Conservation (phyloP, 2,329 filamentous ascomycete genomes). For the Stromatinia cepivora region DNA sequence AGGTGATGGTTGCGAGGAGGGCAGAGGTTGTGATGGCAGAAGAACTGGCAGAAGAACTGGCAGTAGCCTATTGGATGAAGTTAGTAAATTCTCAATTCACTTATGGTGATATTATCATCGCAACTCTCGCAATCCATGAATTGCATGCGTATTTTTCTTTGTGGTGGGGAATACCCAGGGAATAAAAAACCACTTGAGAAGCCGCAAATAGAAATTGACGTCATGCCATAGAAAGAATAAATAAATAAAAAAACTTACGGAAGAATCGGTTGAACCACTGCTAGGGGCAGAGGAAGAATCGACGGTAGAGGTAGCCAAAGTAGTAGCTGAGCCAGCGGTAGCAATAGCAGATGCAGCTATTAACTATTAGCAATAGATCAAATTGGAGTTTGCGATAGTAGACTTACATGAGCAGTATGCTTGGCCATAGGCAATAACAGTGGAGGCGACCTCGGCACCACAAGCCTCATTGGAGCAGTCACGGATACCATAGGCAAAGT, state of each 20-base stretch:
- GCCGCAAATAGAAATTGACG: not conserved
- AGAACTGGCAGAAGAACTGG: constrained; percentile 26
- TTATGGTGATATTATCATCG: not conserved
- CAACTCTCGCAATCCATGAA: not conserved
- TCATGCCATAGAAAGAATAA: not conserved
- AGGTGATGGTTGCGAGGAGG: constrained; percentile 27
- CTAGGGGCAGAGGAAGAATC: constrained; percentile 6
- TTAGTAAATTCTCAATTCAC: constrained; percentile 17
- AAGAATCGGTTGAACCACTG: constrained; percentile 4
- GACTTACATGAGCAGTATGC: constrained; percentile 37
- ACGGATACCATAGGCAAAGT: constrained; percentile 50
- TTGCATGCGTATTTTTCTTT: not conserved
- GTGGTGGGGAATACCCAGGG: not conserved
- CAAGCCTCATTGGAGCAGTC: constrained; percentile 50
- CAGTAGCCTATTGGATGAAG: constrained; percentile 8
- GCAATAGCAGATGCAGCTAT: constrained; percentile 6
- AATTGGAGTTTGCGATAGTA: not conserved
- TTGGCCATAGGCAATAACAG: constrained; percentile 38
- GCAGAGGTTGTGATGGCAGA: constrained; percentile 33
- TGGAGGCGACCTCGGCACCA: constrained; percentile 32
- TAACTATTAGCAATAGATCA: not conserved
- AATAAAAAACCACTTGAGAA: not conserved
- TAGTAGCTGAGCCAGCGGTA: constrained; percentile 23
- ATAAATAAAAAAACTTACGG: constrained; percentile 18
- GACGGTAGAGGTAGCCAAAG: constrained; percentile 22